Evolutionary conservation across 371 early-diverging fungal species (phyloP), one percentile per base, ranked within the genome.

Genomic region (Mucor piriformis): DNA sequence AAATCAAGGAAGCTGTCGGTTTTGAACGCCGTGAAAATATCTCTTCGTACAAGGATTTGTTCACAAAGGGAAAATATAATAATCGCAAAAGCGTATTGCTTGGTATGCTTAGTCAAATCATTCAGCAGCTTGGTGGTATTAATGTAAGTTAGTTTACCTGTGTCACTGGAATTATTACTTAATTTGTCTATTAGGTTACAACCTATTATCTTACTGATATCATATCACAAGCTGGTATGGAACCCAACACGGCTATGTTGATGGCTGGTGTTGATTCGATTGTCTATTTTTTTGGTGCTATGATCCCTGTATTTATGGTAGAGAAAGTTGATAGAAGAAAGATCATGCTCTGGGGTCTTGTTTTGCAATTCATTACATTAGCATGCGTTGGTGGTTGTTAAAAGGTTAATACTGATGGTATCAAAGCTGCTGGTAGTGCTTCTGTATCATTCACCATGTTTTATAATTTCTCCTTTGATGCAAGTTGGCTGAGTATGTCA

Each of bases 401-500:
- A 48, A 53, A 65, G 27, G 37, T 50, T 13, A 59, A 57, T 24
- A 54, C 48, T 6, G 59, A 63, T 21, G 58, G 55, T 35, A 67
- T 42, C 42, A 43, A 42, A 20, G 57, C 54, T 54, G 69, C 54
- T 43, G 63, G 58, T n/a, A 59, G 33, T 18, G 68, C 56, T 25
- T 73, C 68, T 3, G 69, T 70, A 6, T 73, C 72, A 13, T 64
- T 74, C 24, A 46, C 46, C 7, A 73, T 78, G 57, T 57, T 79
- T 10, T 79, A 73, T 48, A 79, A 81, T 61, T 68, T 86, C 53
- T 57, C 63, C 53, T 87, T 86, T 64, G 81, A 84, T 49, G 72
- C 82, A 50, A 75, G 84, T 50, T 87, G 84, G 85, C 79, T 86
- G 7, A 85, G 88, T 59, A 70, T 77, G 54, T 62, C 72, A 24